Percentiles rank a stretch among this genome's conserved stretches.
These are phyloP conservation scores for Hyaloscypha bicolor DNA, from an alignment of 495 filamentous ascomycete species.

Conservation along the genomic window DNA sequence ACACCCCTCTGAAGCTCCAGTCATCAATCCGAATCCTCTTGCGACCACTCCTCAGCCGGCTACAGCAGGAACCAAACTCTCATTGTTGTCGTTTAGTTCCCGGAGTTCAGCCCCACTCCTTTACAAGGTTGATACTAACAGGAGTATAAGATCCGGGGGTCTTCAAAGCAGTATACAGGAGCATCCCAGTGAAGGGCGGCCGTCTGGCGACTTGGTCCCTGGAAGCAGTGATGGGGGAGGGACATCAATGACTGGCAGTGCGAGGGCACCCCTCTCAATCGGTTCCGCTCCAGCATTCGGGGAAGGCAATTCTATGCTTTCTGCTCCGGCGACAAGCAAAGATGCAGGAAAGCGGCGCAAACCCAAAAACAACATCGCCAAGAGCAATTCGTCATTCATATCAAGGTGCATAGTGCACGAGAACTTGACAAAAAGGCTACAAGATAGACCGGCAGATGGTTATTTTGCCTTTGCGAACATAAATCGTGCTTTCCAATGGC, in stretches of 20 bases:
- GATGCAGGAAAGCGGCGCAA: slow-evolving; percentile 80
- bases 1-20: slow-evolving; percentile 87
- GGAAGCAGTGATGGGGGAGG: slow-evolving; percentile 36
- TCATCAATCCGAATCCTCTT: slow-evolving; percentile 85
- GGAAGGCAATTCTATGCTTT: slow-evolving; percentile 78
- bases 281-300: slow-evolving; percentile 72
- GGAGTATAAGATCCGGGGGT: slow-evolving; percentile 44
- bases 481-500: slow-evolving; percentile 84
- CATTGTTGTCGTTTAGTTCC: slow-evolving; percentile 66
- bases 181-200: slow-evolving; percentile 59
- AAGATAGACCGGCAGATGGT: slow-evolving; percentile 76
- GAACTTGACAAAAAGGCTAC: slow-evolving; percentile 70
- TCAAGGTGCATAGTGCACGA: slow-evolving; percentile 94
- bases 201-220: slow-evolving; percentile 54
- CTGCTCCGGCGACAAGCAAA: slow-evolving; percentile 52
- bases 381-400: slow-evolving; percentile 97
- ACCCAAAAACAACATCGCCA: slow-evolving; percentile 95
- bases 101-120: slow-evolving; percentile 48
- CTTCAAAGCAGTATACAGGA: slow-evolving; percentile 59
- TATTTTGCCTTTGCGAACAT: slow-evolving; percentile 92
- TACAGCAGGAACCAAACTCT: slow-evolving; percentile 84
- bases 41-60: slow-evolving; percentile 79
- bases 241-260: slow-evolving; percentile 33
- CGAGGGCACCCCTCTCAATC: slow-evolving; percentile 31
- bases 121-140: slow-evolving; percentile 47